phyloP scores from a whole-genome alignment of 495 filamentous ascomycete species.

The Platismatia glauca region DNA sequence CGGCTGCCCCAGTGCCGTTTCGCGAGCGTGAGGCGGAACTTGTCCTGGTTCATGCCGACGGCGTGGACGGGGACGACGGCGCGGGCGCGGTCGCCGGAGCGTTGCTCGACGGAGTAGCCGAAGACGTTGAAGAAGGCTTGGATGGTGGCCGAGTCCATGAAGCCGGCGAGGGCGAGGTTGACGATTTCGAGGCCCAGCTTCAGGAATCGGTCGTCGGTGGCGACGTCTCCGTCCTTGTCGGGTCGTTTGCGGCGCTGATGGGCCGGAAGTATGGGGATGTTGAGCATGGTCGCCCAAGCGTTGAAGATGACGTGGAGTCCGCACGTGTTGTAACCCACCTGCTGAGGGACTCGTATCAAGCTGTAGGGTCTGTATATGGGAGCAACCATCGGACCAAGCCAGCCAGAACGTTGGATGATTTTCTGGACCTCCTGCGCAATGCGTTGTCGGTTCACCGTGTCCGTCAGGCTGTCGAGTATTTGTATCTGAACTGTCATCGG shows the following conservation, averaged over 20 bases:
- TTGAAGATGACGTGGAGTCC: background rate
- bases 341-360: background rate
- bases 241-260: background rate
- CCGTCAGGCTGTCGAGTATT: background rate
- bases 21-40: background rate
- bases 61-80: background rate
- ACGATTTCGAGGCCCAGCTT: constrained; percentile 5
- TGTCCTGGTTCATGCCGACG: background rate
- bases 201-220: background rate
- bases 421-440: background rate
- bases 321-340: background rate
- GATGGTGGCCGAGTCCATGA: constrained; percentile 16
- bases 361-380: background rate
- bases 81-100: background rate
- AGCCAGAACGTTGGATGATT: background rate
- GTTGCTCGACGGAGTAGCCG: constrained; percentile 14
- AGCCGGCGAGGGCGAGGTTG: constrained; percentile 14
- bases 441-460: background rate
- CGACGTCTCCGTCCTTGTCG: background rate
- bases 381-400: background rate
- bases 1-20: background rate
- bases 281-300: background rate
- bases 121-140: constrained; percentile 14
- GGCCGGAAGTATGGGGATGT: background rate
- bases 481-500: background rate